Evolutionary conservation across 495 filamentous ascomycete genomes (phyloP), one percentile per base, ranked within the genome.

Genomic region (Aspergillus sclerotiicarbonarius): DNA sequence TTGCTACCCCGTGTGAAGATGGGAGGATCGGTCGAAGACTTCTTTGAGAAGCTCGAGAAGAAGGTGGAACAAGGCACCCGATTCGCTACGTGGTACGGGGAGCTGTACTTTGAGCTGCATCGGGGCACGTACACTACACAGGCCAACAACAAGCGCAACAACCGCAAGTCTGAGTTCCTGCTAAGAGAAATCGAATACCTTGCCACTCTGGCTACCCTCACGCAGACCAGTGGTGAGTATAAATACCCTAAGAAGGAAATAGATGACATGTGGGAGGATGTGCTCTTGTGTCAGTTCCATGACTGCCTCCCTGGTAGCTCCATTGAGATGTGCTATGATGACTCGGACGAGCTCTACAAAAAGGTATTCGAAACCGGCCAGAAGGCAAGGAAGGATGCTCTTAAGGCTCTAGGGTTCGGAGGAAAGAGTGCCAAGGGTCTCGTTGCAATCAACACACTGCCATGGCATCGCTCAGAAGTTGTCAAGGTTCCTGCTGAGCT

Each of bases 111-210:
- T 64, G 94, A 98, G 72, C 81, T 98, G 21, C 94, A 98, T 67
- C 87, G 94, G 51, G 94, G 94, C 51, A 96, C 91, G 8, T 98
- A 98, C 74, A 98, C 94, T 1, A 96, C 93, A 0, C 94, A 98
- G 68, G 89, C 92, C 44, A 96, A 96, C 71, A 98, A 96, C 75
- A 98, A 98, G 73, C 84, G 84, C 54, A 92, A 93, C 74, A 98
- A 98, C 67, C 84, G 94, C 51, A 87, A 85, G 62, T 79, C 91
- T 0, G 94, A 98, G 69, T 83, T 88, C 49, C 69, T 96, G 73
- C 78, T 98, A 43, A 87, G 90, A 29, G 90, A 96, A 59, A 73
- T 98, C 18, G 94, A 98, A 69, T 83, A 89, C 58, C 75, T 97
- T n/a, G 90, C 94, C 12, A 93, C 94, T 0, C 67, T 95, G 51